Evolutionary conservation across 164 flowering plant genomes (phyloP).

Genomic region (grape (Vitis vinifera)): ASM3070453v1 NC_081816.1:15857001-15857500

Average conservation of each 20-base stretch:
- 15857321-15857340: conserved; percentile 40
- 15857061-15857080: conserved; percentile 26
- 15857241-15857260: not conserved
- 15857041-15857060: conserved; percentile 18
- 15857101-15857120: conserved; percentile 27
- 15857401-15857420: conserved; percentile 22
- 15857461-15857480: conserved; percentile 30
- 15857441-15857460: not conserved
- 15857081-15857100: conserved; percentile 18
- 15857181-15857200: conserved; percentile 3
- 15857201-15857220: conserved; percentile 15
- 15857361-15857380: conserved; percentile 43
- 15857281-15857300: not conserved
- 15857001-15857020: conserved; percentile 4
- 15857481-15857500: conserved; percentile 38
- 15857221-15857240: conserved; percentile 7
- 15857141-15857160: not conserved
- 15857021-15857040: conserved; percentile 9
- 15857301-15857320: conserved; percentile 40
- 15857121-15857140: conserved; percentile 3
- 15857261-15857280: too few species aligned
- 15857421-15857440: conserved; percentile 20
- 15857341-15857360: conserved; percentile 45
- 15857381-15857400: conserved; percentile 42
- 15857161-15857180: not conserved